Conservation (phyloP, 176 grass and related monocot genomes). For the Rhynchospora breviuscula region DNA sequence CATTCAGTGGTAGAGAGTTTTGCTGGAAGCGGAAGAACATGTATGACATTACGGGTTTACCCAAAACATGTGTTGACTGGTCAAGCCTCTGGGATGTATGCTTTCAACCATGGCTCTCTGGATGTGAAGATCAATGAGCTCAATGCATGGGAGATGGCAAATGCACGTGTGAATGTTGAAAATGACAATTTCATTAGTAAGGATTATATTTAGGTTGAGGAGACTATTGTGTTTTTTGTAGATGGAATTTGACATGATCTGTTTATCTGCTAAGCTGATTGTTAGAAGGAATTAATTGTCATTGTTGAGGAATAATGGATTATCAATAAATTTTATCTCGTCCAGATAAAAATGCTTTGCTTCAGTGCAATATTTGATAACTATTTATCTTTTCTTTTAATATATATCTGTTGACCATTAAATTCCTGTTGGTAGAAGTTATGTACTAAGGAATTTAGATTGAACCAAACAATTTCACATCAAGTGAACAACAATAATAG, state of each 20-base stretch:
- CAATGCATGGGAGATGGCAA: constrained; percentile 44
- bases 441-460: background rate
- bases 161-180: constrained; percentile 23
- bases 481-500: background rate
- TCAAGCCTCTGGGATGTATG: constrained; percentile 26
- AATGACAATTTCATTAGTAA: constrained; percentile 6
- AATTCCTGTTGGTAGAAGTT: background rate
- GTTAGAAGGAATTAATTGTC: background rate
- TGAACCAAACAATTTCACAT: background rate
- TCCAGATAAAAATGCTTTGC: too few species aligned
- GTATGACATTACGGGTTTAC: constrained; percentile 48
- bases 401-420: background rate
- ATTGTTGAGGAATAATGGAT: background rate
- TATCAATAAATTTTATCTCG: too few species aligned
- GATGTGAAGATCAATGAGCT: constrained; percentile 32
- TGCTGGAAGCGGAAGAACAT: constrained; percentile 30
- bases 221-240: background rate
- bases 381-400: background rate
- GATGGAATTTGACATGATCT: background rate
- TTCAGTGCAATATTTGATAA: background rate
- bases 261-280: background rate
- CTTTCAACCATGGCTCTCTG: constrained; percentile 41
- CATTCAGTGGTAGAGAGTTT: constrained; percentile 54
- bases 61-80: constrained; percentile 28
- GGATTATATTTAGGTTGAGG: background rate